These are phyloP conservation scores for Bacterosira constricta DNA, from an alignment of 108 stramenopile species.

Conservation along the genomic window DNA sequence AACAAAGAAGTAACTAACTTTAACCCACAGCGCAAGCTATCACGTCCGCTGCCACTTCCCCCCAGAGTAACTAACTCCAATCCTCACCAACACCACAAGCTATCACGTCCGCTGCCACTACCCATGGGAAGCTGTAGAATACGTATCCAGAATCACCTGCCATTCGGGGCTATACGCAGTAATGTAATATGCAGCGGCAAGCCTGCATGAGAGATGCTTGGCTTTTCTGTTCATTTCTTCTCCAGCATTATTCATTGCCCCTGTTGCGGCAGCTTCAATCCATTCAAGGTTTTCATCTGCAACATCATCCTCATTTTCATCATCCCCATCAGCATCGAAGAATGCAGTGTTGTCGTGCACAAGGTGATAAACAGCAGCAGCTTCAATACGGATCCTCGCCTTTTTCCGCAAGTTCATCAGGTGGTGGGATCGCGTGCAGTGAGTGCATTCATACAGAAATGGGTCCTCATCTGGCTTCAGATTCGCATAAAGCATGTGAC, in stretches of 20 bases:
- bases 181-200: constrained; percentile 7
- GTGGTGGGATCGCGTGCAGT: constrained; percentile 27
- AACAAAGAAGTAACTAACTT: no score
- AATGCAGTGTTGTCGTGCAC: neutral
- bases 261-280: constrained; percentile 2
- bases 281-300: constrained; percentile 3
- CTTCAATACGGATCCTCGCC: constrained; percentile 17
- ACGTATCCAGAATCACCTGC: neutral
- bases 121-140: constrained; percentile 8
- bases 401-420: constrained; percentile 28
- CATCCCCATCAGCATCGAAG: neutral
- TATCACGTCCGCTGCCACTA: constrained; percentile 6
- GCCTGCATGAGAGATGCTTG: no score
- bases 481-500: constrained; percentile 11
- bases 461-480: constrained; percentile 19
- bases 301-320: neutral
- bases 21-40: no score
- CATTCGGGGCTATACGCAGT: neutral
- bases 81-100: no score
- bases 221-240: neutral
- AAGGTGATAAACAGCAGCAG: constrained; percentile 6
- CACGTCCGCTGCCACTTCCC: constrained; percentile 6
- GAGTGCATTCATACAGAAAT: constrained; percentile 26
- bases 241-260: neutral
- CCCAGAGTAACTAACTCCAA: no score